Percentiles rank a stretch among this genome's conserved stretches.
These are phyloP conservation scores for Alternaria ventricosa DNA, from an alignment of 2,329 filamentous ascomycete species.

Conservation along the genomic window DNA sequence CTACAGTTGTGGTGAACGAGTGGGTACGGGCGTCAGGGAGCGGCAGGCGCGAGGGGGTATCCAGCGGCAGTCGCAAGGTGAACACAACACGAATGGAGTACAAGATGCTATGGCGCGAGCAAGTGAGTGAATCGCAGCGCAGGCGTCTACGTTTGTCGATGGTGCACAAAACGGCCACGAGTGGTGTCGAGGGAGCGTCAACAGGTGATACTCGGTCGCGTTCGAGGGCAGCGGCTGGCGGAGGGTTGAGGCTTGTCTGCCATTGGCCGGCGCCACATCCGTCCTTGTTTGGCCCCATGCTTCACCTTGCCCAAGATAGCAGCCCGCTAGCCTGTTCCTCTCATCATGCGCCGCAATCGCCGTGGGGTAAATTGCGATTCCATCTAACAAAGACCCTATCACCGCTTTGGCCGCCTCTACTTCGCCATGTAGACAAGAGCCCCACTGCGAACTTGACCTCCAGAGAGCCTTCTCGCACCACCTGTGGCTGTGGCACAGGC, in stretches of 20 bases:
- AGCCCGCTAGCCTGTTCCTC: constrained; percentile 37
- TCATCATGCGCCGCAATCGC: constrained; percentile 6
- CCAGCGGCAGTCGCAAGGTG: constrained; percentile 19
- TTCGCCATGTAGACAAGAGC: neutral
- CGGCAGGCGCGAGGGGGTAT: constrained; percentile 32
- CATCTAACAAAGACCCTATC: constrained; percentile 14
- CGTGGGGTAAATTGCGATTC: constrained; percentile 28
- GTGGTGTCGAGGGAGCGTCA: constrained; percentile 32
- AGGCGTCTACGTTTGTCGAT: constrained; percentile 37
- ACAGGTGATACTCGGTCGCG: constrained; percentile 13
- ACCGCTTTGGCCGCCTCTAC: constrained; percentile 2
- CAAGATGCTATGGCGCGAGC: constrained; percentile 19
- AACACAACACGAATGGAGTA: constrained; percentile 16
- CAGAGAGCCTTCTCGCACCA: neutral
- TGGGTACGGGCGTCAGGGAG: constrained; percentile 23
- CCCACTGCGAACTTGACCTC: neutral
- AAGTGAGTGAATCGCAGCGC: constrained; percentile 26
- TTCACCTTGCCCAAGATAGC: constrained; percentile 26
- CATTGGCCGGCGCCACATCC: constrained; percentile 20
- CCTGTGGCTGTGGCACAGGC: constrained; percentile 23
- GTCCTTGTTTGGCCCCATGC: constrained; percentile 22
- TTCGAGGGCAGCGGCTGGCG: constrained; percentile 22
- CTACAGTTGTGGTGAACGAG: constrained; percentile 5
- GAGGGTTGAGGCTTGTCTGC: constrained; percentile 13
- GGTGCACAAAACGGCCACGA: constrained; percentile 25